phyloP scores from a whole-genome alignment of 257 asterid species.

The Coffea eugenioides region DNA sequence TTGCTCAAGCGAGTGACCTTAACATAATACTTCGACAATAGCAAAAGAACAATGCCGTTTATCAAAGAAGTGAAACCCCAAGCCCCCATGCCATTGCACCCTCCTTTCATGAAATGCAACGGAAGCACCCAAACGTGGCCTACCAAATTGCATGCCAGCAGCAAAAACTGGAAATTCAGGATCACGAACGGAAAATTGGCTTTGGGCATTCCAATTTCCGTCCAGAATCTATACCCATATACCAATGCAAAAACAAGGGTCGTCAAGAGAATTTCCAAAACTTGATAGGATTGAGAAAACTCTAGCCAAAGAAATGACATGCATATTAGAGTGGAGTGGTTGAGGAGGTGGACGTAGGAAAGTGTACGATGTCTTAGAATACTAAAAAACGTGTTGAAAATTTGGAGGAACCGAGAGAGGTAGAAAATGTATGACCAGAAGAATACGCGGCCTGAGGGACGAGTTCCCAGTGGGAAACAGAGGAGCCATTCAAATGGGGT shows the following conservation, averaged over 20 bases:
- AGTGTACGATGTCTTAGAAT: conserved; percentile 32
- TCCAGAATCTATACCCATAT: conserved; percentile 47
- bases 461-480: conserved; percentile 86
- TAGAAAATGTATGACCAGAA: conserved; percentile 80
- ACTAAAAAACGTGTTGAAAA: conserved; percentile 35
- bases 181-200: conserved; percentile 35
- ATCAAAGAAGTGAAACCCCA: conserved; percentile 65
- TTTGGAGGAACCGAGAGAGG: conserved; percentile 68
- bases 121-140: conserved; percentile 61
- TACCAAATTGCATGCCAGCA: conserved; percentile 36
- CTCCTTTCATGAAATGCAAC: conserved; percentile 65
- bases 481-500: conserved; percentile 80
- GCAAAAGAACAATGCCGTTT: conserved; percentile 40
- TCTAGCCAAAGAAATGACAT: conserved; percentile 78
- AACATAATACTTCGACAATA: conserved; percentile 41
- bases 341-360: conserved; percentile 40
- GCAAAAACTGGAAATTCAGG: conserved; percentile 39
- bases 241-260: conserved; percentile 39
- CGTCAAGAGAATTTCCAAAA: conserved; percentile 54
- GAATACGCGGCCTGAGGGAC: conserved; percentile 78
- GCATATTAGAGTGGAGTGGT: conserved; percentile 49
- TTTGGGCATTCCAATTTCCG: conserved; percentile 39
- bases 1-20: conserved; percentile 12
- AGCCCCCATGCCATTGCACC: conserved; percentile 90
- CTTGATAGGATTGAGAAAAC: conserved; percentile 75